A percentile compares a stretch with the other conserved stretches of the same genome.
Conservation (phyloP, 1,284 basidiomycete genomes). For the Moniliophthora roreri region DNA sequence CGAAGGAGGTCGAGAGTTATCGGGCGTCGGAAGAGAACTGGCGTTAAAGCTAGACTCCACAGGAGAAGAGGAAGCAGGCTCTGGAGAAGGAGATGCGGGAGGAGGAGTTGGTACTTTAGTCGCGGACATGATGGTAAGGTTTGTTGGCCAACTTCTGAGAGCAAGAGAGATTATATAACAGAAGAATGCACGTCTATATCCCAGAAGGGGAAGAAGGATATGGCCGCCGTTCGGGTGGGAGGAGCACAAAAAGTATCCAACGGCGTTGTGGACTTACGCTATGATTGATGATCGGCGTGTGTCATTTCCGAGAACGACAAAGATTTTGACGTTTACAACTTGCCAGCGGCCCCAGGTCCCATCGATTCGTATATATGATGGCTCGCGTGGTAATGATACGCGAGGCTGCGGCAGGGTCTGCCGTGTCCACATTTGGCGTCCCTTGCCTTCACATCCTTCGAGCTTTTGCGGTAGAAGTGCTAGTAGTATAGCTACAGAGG, state of each 20-base stretch:
- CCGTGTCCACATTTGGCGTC: too few species aligned
- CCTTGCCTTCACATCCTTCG: too few species aligned
- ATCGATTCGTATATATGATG: too few species aligned
- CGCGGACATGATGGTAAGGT: slow-evolving; percentile 4
- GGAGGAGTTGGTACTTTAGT: slow-evolving; percentile 5
- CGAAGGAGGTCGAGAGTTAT: slow-evolving; percentile 18
- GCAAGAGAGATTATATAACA: background rate
- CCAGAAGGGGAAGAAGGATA: too few species aligned
- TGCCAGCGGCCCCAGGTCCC: too few species aligned
- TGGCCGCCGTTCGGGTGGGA: too few species aligned
- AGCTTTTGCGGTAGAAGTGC: too few species aligned
- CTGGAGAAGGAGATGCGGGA: slow-evolving; percentile 14
- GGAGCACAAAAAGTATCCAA: background rate
- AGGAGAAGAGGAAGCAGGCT: slow-evolving; percentile 4
- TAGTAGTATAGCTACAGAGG: too few species aligned
- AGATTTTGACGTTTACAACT: too few species aligned
- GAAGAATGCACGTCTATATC: background rate
- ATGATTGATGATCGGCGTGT: background rate
- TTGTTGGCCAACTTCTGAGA: background rate
- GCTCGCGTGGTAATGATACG: too few species aligned
- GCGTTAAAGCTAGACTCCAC: background rate
- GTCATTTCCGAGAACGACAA: too few species aligned
- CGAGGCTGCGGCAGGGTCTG: too few species aligned
- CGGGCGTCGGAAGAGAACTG: slow-evolving; percentile 11
- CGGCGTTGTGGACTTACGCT: background rate